Conservation (phyloP, 2,329 filamentous ascomycete genomes). For the Fusarium tupiense region DNA sequence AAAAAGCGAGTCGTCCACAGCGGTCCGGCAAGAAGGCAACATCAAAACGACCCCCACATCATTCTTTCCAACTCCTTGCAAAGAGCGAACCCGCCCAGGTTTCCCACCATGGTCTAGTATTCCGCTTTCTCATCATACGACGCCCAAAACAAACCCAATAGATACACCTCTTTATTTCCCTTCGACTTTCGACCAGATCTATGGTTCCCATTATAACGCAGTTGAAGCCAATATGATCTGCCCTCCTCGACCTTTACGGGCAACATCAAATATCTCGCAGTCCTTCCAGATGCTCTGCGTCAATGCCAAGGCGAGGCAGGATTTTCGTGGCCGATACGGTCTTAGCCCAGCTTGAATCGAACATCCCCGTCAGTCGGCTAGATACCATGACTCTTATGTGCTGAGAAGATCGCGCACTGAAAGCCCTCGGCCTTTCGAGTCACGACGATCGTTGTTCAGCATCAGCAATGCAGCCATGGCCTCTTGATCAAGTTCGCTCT, state of each 20-base stretch:
- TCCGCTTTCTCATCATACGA: not conserved
- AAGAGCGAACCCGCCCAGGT: constrained; percentile 3
- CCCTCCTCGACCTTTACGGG: constrained; percentile 2
- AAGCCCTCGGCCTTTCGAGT: constrained; percentile 58
- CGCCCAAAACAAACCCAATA: not conserved
- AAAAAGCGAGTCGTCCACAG: not conserved
- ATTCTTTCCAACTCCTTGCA: constrained; percentile 23
- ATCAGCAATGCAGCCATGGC: constrained; percentile 88
- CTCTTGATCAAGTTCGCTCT: constrained; percentile 74
- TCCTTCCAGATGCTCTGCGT: constrained; percentile 4
- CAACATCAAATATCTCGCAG: not conserved
- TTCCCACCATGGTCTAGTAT: constrained; percentile 6
- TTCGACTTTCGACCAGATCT: not conserved
- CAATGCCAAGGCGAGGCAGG: not conserved
- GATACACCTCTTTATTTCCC: not conserved
- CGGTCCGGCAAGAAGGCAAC: not conserved
- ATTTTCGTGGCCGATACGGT: not conserved
- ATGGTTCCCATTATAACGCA: not conserved
- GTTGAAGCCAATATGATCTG: not conserved
- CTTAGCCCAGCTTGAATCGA: not conserved
- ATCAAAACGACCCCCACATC: constrained; percentile 14
- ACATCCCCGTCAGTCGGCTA: not conserved
- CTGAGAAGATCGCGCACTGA: constrained; percentile 66
- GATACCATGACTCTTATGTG: constrained; percentile 50
- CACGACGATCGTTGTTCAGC: constrained; percentile 81